These are phyloP conservation scores for Boletus rufocinnamomeus DNA, from an alignment of 768 basidiomycete genomes.

Conservation along the genomic window DNA sequence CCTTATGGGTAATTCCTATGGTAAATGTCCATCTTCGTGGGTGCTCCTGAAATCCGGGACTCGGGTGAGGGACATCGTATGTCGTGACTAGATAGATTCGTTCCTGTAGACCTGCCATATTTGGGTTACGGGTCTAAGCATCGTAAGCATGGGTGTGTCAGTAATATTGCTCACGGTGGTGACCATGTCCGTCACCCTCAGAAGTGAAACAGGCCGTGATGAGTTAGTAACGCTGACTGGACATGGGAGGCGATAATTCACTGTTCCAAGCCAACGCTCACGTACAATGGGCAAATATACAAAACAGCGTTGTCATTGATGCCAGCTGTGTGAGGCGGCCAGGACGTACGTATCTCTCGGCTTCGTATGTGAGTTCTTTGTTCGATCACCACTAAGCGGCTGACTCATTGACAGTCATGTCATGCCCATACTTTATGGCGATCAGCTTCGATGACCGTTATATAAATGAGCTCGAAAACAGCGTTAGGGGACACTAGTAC, in stretches of 20 bases:
- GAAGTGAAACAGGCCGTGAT: not conserved
- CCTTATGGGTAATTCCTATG: too few relatives aligned
- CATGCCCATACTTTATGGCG: not conserved
- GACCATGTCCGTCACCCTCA: not conserved
- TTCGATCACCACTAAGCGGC: not conserved
- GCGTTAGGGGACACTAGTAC: not conserved
- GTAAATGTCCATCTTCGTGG: too few relatives aligned
- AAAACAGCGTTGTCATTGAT: not conserved
- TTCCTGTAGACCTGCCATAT: not conserved
- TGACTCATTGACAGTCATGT: not conserved
- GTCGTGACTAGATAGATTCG: not conserved
- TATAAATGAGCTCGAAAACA: conserved; percentile 4
- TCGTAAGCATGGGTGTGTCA: conserved; percentile 3
- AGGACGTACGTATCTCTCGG: not conserved
- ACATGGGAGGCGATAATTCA: not conserved
- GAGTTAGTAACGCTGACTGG: not conserved
- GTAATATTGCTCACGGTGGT: not conserved
- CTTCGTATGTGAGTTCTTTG: not conserved
- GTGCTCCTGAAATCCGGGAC: not conserved
- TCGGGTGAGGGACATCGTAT: too few relatives aligned
- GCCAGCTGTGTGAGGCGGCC: too few relatives aligned
- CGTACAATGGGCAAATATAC: not conserved
- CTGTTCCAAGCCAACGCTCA: not conserved
- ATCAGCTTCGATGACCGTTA: not conserved
- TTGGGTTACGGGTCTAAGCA: not conserved